Base-by-base conservation (phyloP, 1,284 basidiomycete species). In the Takashimella koratensis region DNA sequence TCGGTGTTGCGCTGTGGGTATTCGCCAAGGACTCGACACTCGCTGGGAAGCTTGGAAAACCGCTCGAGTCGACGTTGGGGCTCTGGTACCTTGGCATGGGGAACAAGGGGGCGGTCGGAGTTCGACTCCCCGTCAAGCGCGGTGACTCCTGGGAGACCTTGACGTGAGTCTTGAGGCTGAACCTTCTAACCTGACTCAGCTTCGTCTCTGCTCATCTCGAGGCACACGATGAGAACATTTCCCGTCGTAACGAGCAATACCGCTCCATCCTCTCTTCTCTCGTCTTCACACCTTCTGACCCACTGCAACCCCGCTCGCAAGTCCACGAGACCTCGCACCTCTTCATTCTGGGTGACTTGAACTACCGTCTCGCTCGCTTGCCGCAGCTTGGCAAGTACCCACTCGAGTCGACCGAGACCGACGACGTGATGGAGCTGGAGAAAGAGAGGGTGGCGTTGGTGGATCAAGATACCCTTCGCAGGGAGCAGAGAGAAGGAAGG, bases 71-170 rank as follows among this genome's bases (percentile, higher is more conserved):
- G 3, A 64, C 52, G 20, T 45, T 74, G 8, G 74, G 73, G 1
- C 53, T 76, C 10, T 75, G 68, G 56, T 77, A 77, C 46, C 67
- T 76, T 22, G 80, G 79, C 1, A 88, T 98, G 88, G 91, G 91
- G 11, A 98, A 98, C 78, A 98, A 98, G 76, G 92, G 91, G 23
- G 94, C 90, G 0, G 92, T 96, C 2, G 94, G 89, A 16, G 81
- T 92, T 36, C 82, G 94, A 45, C 86, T 98, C 70, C 84, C 87
- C 42, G 79, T 95, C 22, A 75, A 67, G 39, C 53, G 73, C 47
- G 65, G 64, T 5, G 43, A 51, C 11, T 77, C 78, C 63, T 79
- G 50, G 88, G 88, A 94, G 70, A 82, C 82, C 2, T 87, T 85
- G 76, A 93, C 90, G 89, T 91, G 76, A 73, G 87, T 82, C 11